Percentiles rank a stretch among this genome's conserved stretches.
phyloP scores from a whole-genome alignment of 371 early-diverging fungal species.

The Fennellomyces sp. region DNA sequence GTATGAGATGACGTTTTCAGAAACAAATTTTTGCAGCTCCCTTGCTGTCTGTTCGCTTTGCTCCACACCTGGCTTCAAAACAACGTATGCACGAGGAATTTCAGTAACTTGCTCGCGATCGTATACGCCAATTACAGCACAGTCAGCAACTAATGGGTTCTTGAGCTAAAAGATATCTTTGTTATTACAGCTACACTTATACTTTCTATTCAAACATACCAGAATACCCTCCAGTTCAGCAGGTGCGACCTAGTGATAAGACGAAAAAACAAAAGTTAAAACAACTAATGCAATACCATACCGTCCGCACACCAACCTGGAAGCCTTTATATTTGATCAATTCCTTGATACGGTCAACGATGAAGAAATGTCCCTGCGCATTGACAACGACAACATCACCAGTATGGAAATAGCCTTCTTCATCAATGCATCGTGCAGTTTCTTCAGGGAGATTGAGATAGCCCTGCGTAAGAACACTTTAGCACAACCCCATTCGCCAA shows the following conservation, averaged over 20 bases:
- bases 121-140: constrained; percentile 68
- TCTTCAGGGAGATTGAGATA: constrained; percentile 71
- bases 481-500: no score
- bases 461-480: constrained; percentile 48
- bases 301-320: no score
- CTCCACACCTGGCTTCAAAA: constrained; percentile 38
- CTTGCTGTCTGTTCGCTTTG: constrained; percentile 27
- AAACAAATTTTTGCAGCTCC: constrained; percentile 62
- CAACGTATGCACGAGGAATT: constrained; percentile 73
- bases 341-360: constrained; percentile 79
- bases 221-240: constrained; percentile 43
- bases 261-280: background rate
- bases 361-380: constrained; percentile 56
- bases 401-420: constrained; percentile 73
- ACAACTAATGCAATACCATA: background rate
- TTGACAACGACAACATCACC: constrained; percentile 81
- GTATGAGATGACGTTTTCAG: constrained; percentile 63
- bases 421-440: constrained; percentile 62
- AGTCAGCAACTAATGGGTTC: constrained; percentile 68
- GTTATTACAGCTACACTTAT: no score
- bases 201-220: no score
- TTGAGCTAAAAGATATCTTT: constrained; percentile 45
- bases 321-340: constrained; percentile 79
- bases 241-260: background rate
- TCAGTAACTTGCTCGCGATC: constrained; percentile 62